These are phyloP conservation scores for Hamamelis virginiana DNA, from an alignment of 164 flowering plant genomes.

Conservation along the genomic window DNA sequence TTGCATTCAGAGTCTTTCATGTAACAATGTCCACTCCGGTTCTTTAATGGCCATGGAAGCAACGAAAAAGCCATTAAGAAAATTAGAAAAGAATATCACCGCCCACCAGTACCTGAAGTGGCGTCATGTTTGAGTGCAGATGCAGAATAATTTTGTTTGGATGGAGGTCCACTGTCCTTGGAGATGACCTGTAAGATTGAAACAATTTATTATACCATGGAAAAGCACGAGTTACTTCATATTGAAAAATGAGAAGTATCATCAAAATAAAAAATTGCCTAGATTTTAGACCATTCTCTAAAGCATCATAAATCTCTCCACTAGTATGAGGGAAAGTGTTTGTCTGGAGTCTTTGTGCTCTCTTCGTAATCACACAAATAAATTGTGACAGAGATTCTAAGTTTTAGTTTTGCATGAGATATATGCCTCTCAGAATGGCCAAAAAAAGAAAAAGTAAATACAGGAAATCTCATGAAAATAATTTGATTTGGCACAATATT, in stretches of 20 bases:
- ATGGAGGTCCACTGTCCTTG: conserved; percentile 39
- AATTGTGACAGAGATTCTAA: not conserved
- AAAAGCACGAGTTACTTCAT: not conserved
- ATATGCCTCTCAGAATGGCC: not conserved
- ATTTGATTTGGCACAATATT: not conserved
- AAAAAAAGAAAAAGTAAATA: too few relatives aligned
- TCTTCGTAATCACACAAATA: not conserved
- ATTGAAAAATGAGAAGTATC: not conserved
- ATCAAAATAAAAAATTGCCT: not conserved
- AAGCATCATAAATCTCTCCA: not conserved
- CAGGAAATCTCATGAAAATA: too few relatives aligned
- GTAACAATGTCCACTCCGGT: too few relatives aligned
- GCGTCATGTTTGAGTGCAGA: conserved; percentile 9
- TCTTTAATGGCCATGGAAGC: not conserved
- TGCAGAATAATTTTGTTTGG: conserved; percentile 15
- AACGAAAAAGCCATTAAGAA: not conserved
- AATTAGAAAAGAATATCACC: not conserved
- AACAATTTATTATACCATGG: not conserved
- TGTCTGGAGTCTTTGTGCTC: not conserved
- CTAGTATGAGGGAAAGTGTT: not conserved
- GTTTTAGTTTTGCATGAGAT: not conserved
- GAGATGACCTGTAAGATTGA: conserved; percentile 45
- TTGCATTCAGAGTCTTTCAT: not conserved
- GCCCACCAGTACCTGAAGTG: conserved; percentile 26
- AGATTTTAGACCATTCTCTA: not conserved